Percentiles rank a stretch among this genome's conserved stretches.
These are phyloP conservation scores for Candida tibetensis DNA, from an alignment of 805 yeast genomes.

Conservation along the genomic window DNA sequence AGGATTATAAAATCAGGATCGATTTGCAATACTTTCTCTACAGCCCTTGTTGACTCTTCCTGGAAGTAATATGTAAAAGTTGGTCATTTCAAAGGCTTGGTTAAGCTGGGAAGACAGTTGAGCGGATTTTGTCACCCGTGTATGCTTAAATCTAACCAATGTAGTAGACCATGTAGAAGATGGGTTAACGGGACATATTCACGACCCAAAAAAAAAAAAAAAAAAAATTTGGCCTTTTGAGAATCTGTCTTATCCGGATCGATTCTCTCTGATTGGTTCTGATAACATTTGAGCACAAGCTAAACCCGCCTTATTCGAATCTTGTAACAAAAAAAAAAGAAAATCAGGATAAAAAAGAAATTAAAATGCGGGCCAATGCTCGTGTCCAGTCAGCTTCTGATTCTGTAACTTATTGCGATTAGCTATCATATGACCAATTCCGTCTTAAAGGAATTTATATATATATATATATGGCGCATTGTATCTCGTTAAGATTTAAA, in stretches of 20 bases:
- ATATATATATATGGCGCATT: constrained; percentile 1
- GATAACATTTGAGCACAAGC: constrained; percentile 4
- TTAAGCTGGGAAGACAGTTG: no score
- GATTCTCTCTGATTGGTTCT: constrained; percentile 4
- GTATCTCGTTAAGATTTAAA: background rate
- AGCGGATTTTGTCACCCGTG: no score
- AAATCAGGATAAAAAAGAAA: constrained; percentile 1
- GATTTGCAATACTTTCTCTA: no score
- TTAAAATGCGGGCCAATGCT: background rate
- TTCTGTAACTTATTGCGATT: background rate
- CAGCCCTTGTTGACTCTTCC: no score
- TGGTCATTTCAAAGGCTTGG: no score
- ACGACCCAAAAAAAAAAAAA: no score
- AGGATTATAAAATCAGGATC: no score
- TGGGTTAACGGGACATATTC: background rate
- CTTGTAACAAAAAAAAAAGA: background rate
- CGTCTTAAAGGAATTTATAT: background rate
- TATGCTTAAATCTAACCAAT: background rate
- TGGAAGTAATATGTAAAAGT: no score
- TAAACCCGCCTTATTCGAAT: constrained; percentile 1
- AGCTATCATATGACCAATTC: constrained; percentile 1
- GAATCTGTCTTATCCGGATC: background rate
- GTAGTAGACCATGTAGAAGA: background rate
- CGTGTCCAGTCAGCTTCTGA: background rate
- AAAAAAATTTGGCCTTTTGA: no score